Conservation (phyloP, 305 asterid species). For the Solanum aculeatissimum region DNA sequence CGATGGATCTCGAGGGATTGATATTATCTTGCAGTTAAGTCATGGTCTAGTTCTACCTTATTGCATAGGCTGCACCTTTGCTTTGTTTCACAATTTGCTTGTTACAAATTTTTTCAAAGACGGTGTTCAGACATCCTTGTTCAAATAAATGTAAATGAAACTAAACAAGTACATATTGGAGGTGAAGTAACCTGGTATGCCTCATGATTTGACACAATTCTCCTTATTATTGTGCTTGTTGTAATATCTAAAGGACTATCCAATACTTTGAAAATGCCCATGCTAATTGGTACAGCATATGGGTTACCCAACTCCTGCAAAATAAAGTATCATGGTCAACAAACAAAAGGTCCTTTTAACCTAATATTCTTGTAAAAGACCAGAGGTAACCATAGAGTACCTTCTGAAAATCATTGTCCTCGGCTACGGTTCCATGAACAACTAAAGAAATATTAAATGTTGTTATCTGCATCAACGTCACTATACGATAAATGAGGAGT, state of each 20-base stretch:
- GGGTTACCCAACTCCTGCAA: constrained; percentile 69
- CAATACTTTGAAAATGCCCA: constrained; percentile 60
- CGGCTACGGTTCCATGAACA: constrained; percentile 89
- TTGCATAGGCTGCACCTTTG: neutral
- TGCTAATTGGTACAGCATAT: constrained; percentile 62
- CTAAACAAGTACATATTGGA: neutral
- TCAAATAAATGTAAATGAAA: neutral
- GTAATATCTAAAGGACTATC: constrained; percentile 90
- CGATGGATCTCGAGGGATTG: neutral
- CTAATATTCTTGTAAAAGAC: neutral
- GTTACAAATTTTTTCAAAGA: neutral
- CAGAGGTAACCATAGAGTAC: constrained; percentile 19
- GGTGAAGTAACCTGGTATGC: constrained; percentile 66
- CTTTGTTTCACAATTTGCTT: neutral
- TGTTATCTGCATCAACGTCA: constrained; percentile 49
- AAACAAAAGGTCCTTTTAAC: neutral
- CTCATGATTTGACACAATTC: constrained; percentile 91
- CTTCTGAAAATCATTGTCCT: constrained; percentile 76
- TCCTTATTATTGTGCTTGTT: constrained; percentile 88
- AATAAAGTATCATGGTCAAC: constrained; percentile 3
- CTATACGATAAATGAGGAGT: neutral
- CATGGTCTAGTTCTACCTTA: neutral
- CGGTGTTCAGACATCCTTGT: neutral
- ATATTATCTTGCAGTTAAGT: neutral
- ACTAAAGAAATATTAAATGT: constrained; percentile 91